Evolutionary conservation across 2,329 filamentous ascomycete species (phyloP).

Genomic region (Arthroderma sp.): DNA sequence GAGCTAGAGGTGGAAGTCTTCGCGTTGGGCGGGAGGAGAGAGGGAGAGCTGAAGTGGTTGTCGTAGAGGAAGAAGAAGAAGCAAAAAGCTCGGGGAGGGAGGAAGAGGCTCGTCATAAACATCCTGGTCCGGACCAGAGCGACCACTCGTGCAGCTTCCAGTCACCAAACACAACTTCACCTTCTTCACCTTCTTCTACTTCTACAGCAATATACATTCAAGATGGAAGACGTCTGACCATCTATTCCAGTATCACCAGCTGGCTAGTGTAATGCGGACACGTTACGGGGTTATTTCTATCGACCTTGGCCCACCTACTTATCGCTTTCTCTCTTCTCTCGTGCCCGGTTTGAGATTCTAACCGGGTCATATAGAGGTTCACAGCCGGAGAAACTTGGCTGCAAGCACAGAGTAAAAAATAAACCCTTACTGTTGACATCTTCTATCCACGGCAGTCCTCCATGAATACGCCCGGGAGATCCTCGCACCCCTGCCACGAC

Average conservation of each 20-base stretch:
- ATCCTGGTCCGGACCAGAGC: background rate
- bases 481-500: too few relatives aligned
- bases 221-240: background rate
- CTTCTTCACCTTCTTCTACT: background rate
- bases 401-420: too few relatives aligned
- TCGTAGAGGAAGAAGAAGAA: background rate
- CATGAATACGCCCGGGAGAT: too few relatives aligned
- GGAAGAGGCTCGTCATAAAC: conserved; percentile 1
- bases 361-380: too few relatives aligned
- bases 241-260: background rate
- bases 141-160: conserved; percentile 3
- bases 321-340: too few relatives aligned
- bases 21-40: background rate
- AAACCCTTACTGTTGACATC: too few relatives aligned
- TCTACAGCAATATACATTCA: background rate
- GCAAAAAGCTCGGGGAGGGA: background rate
- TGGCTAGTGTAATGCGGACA: too few relatives aligned
- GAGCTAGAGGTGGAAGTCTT: background rate
- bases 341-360: too few relatives aligned
- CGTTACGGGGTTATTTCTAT: too few relatives aligned
- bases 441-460: too few relatives aligned
- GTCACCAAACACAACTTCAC: background rate
- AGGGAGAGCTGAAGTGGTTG: background rate
- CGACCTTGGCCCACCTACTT: too few relatives aligned
- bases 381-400: too few relatives aligned